Percentiles rank a stretch among this genome's conserved stretches.
These are phyloP conservation scores for Venturia oleaginea DNA, from an alignment of 2,329 filamentous ascomycete species.

Conservation along the genomic window DNA sequence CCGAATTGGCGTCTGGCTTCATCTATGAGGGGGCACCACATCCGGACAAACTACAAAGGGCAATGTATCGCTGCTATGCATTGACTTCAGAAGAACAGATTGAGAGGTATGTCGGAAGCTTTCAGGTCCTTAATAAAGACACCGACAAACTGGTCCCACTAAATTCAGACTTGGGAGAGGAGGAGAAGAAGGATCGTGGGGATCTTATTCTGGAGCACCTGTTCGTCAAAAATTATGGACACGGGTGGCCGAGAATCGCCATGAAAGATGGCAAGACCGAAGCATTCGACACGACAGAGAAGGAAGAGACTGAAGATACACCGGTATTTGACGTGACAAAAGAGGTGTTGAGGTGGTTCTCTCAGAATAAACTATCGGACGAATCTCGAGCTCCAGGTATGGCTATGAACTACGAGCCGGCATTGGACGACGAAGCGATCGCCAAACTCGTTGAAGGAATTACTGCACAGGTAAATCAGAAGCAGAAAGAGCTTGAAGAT, in stretches of 20 bases:
- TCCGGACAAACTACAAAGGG: neutral
- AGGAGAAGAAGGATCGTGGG: neutral
- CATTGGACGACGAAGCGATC: neutral
- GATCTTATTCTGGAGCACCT: neutral
- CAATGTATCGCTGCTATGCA: constrained; percentile 8
- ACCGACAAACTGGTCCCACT: neutral
- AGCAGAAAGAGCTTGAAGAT: neutral
- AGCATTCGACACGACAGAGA: neutral
- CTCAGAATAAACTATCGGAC: constrained; percentile 3
- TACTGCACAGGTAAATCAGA: neutral
- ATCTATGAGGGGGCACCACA: constrained; percentile 10
- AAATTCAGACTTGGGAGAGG: neutral
- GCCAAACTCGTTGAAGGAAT: neutral
- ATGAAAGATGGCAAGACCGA: constrained; percentile 8
- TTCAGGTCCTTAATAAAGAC: neutral
- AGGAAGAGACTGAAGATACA: neutral
- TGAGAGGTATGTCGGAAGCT: neutral
- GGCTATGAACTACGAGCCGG: neutral
- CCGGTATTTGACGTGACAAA: constrained; percentile 7
- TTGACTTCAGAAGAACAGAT: neutral
- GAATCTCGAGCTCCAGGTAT: constrained; percentile 1
- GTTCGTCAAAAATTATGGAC: constrained; percentile 7
- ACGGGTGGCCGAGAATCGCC: constrained; percentile 10
- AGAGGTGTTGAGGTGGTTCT: constrained; percentile 11
- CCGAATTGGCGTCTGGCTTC: neutral